Base-by-base conservation (phyloP, 2,329 filamentous ascomycete genomes). In the Arthrocladium fulminans region DNA sequence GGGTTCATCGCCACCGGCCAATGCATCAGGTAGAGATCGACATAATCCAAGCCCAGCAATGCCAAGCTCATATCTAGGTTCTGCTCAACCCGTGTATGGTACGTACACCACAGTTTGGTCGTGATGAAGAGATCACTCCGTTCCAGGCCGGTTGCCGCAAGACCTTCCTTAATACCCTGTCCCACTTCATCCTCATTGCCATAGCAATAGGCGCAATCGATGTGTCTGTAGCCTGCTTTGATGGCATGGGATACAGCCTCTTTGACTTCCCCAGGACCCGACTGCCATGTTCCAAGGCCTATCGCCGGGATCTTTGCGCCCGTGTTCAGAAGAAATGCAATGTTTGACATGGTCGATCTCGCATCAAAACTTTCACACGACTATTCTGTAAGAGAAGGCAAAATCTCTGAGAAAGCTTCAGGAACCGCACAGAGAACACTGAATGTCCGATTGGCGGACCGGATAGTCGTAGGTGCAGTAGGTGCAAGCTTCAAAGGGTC, bases 21-120 rank as follows among this genome's bases (percentile, higher is more conserved):
- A 65, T 85, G 82, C 60, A 88, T 84, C 50, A 86, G 71, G 63
- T 77, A 85, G 7, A 86, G 70, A 61, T 86, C 83, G 50, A 86
- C 71, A 61, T 86, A 85, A 51, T 82, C 81, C 29, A 82, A 67
- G 7, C 73, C 76, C 58, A 84, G 73, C 57, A 79, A 73, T 60
- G 80, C 73, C 47, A 84, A 69, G 35, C 80, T 80, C 38, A 76
- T 72, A 54, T 76, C 71, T 38, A 81, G 74, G 55, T 80, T 81
- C 54, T 75, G 66, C 51, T 76, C 69, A 17, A 84, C 83, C 57
- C 80, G 76, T 58, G 80, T 73, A 59, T 83, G 79, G 57, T 67
- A 73, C 62, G 78, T 81, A 66, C 80, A 82, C 79, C 80, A 83
- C 30, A 84, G 67, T 63, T 84, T 85, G n/a, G 79, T 81, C 2